Evolutionary conservation across 345 rosid species (phyloP).

Genomic region (Hypericum perforatum): DNA sequence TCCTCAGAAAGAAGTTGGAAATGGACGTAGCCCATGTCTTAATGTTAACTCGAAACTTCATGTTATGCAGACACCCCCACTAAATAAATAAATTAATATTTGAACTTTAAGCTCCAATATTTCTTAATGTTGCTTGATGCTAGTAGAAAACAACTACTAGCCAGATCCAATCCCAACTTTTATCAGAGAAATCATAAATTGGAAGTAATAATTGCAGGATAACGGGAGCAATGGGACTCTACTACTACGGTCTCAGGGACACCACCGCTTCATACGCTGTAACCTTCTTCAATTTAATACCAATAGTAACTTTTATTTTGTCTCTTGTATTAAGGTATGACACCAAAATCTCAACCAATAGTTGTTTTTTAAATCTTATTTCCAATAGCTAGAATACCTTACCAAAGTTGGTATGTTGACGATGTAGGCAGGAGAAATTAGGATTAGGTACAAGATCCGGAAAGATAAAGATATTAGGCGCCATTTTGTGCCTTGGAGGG

Average conservation of each 20-base stretch:
- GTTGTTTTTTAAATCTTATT: not conserved
- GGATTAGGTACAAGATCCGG: conserved; percentile 23
- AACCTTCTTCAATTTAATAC: conserved; percentile 32
- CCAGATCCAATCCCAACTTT: no score
- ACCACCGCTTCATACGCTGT: conserved; percentile 39
- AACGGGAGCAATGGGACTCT: conserved; percentile 32
- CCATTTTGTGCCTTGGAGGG: conserved; percentile 33
- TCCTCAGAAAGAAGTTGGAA: no score
- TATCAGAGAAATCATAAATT: no score
- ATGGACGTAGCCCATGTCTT: no score
- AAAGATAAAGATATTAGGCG: conserved; percentile 26
- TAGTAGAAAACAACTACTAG: no score
- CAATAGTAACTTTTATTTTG: conserved; percentile 34
- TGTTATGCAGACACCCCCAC: no score
- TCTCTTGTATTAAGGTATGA: conserved; percentile 28
- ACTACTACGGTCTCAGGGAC: conserved; percentile 34
- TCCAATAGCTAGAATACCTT: not conserved
- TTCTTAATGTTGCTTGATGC: no score
- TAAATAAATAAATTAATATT: no score
- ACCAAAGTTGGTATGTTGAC: not conserved
- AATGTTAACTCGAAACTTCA: no score
- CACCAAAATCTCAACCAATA: not conserved
- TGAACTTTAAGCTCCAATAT: no score
- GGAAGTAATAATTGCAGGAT: conserved; percentile 18
- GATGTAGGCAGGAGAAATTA: conserved; percentile 27